Percentiles rank a stretch among this genome's conserved stretches.
These are phyloP conservation scores for Trametes hirsuta DNA, from an alignment of 1,284 basidiomycete species.

Conservation along the genomic window DNA sequence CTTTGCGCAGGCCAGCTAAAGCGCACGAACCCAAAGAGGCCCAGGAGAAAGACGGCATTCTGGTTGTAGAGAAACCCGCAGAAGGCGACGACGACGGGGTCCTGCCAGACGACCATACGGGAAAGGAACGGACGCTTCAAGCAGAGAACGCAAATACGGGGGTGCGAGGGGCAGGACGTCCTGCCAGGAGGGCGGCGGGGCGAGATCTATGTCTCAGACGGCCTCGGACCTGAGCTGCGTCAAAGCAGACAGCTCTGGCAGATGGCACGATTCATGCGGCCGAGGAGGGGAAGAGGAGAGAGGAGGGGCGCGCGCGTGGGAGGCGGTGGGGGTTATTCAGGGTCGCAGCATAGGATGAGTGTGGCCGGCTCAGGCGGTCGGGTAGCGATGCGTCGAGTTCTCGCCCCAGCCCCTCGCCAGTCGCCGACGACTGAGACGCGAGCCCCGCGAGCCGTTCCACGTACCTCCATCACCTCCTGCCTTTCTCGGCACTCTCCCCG, in stretches of 20 bases:
- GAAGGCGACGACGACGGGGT: constrained; percentile 17
- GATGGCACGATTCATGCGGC: constrained; percentile 1
- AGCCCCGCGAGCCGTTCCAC: background rate
- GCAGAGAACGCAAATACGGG: background rate
- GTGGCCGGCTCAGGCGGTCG: background rate
- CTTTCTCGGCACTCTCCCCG: background rate
- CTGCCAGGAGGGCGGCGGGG: background rate
- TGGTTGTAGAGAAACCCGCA: constrained; percentile 20
- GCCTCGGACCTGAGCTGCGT: constrained; percentile 2
- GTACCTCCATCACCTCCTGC: background rate
- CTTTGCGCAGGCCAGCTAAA: background rate
- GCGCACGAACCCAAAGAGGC: constrained; percentile 17
- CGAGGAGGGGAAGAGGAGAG: constrained; percentile 7
- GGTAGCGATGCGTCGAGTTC: background rate
- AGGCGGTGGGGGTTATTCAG: background rate
- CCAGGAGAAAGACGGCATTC: constrained; percentile 20
- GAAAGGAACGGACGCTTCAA: background rate
- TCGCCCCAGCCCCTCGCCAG: background rate
- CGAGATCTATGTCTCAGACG: background rate
- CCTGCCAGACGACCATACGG: constrained; percentile 21
- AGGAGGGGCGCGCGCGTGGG: background rate
- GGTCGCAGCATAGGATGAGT: background rate
- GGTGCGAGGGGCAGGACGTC: background rate
- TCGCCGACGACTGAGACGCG: background rate
- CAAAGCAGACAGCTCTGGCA: constrained; percentile 9